Conservation (phyloP, 371 early-diverging fungal species). For the Chytridiales sp. region DNA sequence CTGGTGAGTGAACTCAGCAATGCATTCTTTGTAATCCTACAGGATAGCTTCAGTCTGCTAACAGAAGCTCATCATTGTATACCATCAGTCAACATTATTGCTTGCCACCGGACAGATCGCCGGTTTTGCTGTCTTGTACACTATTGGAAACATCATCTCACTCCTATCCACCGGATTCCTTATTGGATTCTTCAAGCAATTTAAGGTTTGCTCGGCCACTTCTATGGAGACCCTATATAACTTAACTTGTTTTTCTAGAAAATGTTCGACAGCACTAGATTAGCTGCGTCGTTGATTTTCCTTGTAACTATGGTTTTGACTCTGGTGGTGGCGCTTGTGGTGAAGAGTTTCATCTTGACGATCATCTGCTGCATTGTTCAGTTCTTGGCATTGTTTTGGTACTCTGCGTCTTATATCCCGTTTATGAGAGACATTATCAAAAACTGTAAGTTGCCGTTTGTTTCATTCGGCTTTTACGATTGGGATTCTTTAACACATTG, state of each 20-base stretch:
- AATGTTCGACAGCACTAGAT: slow-evolving; percentile 57
- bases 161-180: slow-evolving; percentile 83
- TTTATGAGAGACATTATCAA: slow-evolving; percentile 57
- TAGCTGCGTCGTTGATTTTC: slow-evolving; percentile 65
- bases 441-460: too few relatives aligned
- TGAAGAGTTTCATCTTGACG: slow-evolving; percentile 59
- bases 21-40: slow-evolving; percentile 9
- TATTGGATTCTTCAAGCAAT: slow-evolving; percentile 77
- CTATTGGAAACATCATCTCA: slow-evolving; percentile 85
- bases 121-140: slow-evolving; percentile 85
- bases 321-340: slow-evolving; percentile 62
- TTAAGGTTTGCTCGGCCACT: slow-evolving; percentile 57
- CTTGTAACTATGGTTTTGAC: slow-evolving; percentile 60
- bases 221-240: neutral
- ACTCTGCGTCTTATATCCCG: slow-evolving; percentile 63
- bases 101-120: slow-evolving; percentile 59
- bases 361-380: slow-evolving; percentile 76
- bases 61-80: slow-evolving; percentile 1
- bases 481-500: too few relatives aligned
- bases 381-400: slow-evolving; percentile 81
- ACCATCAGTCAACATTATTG: slow-evolving; percentile 60
- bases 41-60: neutral
- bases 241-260: slow-evolving; percentile 37
- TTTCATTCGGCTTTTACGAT: too few relatives aligned
- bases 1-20: slow-evolving; percentile 51